Conservation (phyloP, 345 rosid genomes). For the Salix arbutifolia region DNA sequence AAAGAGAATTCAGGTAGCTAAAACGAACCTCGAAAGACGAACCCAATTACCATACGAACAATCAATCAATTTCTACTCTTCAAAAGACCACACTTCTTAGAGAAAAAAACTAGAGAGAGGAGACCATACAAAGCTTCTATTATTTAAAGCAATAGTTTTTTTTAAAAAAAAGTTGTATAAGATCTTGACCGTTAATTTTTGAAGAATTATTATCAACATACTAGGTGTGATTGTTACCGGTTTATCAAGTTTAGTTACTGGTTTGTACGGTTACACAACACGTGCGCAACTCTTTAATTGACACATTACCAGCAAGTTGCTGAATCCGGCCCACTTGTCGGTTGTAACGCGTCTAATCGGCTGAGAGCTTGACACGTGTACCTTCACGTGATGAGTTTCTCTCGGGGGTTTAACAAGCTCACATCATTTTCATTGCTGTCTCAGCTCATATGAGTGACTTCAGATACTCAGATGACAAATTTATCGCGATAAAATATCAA, state of each 20-base stretch:
- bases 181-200: constrained; percentile 34
- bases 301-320: constrained; percentile 12
- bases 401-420: background rate
- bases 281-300: constrained; percentile 38
- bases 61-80: constrained; percentile 17
- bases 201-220: background rate
- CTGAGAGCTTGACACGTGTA: background rate
- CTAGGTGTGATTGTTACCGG: constrained; percentile 25
- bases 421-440: background rate
- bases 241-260: constrained; percentile 30
- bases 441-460: background rate
- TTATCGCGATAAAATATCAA: background rate
- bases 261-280: constrained; percentile 37
- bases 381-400: constrained; percentile 1
- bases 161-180: background rate
- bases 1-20: constrained; percentile 10
- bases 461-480: background rate
- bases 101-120: background rate
- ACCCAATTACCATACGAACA: constrained; percentile 1
- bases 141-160: background rate
- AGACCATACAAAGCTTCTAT: constrained; percentile 13
- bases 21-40: constrained; percentile 13
- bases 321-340: constrained; percentile 19
- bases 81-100: background rate
- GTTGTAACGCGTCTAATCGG: background rate